Evolutionary conservation across 1,139 yeast species (phyloP), one percentile per base, ranked within the genome.

Genomic region (Eremothecium gossypii): DNA sequence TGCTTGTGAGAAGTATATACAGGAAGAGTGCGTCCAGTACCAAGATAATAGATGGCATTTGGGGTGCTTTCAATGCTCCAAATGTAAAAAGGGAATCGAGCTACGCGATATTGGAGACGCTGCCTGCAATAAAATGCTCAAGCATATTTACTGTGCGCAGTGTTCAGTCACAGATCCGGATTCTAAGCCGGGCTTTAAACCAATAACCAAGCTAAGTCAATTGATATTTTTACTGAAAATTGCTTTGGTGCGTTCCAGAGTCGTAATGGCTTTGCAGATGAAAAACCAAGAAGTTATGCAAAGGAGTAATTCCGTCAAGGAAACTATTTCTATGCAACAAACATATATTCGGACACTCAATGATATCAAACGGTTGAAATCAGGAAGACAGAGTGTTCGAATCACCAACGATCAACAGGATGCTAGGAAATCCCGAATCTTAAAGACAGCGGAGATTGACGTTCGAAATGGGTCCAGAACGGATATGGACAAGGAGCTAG

Each of bases 11-110:
- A 76, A 78, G 56, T 80, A 89, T 51, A 83, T 91, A 38, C 97
- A 93, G 61, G 93, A 80, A 52, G 73, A 74, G 20, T 89, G 97
- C 64, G 69, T 79, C 10, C 73, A 73, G 43, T 74, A 68, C 50
- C 74, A 73, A 4, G 76, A 76, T 37, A 66, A 70, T 41, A 74
- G 96, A 52, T 91, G 96, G 96, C 98, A 91, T 58, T 48, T 69
- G 12, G 69, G 73, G 36, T 91, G 98, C 63, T 72, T 87, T 45
- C 57, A 58, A 7, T 89, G 97, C 55, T 59, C 74, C 0, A 61
- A 57, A 8, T 83, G 94, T 56, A 57, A 61, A 3, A 67, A 69
- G 32, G 46, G 47, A 1, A 64, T 77, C 11, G 58, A 61, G 12
- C 64, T 65, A 7, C 52, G 49, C 33, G 67, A 64, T 38, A 49